Evolutionary conservation across 2,329 filamentous ascomycete species (phyloP).

Genomic region (Achaetomium macrosporum): DNA sequence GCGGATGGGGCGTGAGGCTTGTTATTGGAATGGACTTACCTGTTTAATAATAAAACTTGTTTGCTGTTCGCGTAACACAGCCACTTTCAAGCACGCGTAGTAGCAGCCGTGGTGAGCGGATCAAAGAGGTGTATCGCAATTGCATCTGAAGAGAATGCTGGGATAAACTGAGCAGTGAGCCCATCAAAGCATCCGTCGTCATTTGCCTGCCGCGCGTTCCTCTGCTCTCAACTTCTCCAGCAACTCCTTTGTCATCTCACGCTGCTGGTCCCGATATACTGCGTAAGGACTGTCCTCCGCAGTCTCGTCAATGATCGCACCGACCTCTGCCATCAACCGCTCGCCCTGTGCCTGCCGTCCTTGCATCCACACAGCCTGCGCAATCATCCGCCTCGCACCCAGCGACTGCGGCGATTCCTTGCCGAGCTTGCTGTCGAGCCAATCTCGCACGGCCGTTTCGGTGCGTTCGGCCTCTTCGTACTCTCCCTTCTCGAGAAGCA

Average conservation of each 20-base stretch:
- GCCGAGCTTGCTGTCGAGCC: background rate
- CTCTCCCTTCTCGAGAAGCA: background rate
- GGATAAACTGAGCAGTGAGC: too few species aligned
- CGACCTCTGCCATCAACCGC: background rate
- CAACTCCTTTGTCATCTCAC: background rate
- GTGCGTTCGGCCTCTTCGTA: background rate
- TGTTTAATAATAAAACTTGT: too few species aligned
- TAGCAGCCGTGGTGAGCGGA: too few species aligned
- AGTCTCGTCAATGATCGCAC: background rate
- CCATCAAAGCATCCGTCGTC: background rate
- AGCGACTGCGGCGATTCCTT: constrained; percentile 1
- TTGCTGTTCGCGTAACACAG: too few species aligned
- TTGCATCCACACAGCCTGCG: background rate
- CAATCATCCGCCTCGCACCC: constrained; percentile 1
- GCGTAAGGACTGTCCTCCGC: background rate
- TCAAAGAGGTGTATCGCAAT: too few species aligned
- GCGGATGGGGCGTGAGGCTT: too few species aligned
- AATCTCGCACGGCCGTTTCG: background rate
- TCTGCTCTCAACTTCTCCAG: background rate
- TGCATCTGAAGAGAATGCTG: too few species aligned
- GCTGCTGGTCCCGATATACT: background rate
- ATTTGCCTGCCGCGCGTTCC: background rate
- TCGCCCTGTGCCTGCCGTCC: background rate
- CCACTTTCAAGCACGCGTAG: too few species aligned
- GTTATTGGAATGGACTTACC: too few species aligned